phyloP scores from a whole-genome alignment of 352 stramenopile species.

The Globisporangium paddicum region DNA sequence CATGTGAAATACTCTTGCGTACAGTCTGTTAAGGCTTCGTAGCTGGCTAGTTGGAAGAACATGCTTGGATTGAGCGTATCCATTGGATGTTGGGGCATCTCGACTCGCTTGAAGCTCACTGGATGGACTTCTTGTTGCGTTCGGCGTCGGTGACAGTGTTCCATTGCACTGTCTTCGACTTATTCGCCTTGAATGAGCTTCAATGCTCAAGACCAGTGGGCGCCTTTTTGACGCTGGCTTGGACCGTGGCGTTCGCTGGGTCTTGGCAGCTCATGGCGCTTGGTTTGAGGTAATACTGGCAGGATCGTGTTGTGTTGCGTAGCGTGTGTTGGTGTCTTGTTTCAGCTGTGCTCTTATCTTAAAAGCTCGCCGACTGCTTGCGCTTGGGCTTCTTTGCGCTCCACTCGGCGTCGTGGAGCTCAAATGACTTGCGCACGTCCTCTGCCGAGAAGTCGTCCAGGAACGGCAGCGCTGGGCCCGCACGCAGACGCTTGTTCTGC shows the following conservation, averaged over 20 bases:
- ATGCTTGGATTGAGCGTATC: neutral
- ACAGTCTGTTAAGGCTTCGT: neutral
- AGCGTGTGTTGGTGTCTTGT: neutral
- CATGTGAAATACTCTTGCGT: neutral
- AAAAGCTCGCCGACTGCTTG: slow-evolving; percentile 19
- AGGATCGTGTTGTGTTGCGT: neutral
- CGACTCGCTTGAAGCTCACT: neutral
- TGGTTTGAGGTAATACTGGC: neutral
- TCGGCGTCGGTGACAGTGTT: slow-evolving; percentile 5
- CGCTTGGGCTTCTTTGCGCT: slow-evolving; percentile 23
- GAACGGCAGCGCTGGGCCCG: slow-evolving; percentile 23
- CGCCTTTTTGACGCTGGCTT: no score
- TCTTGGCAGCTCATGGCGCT: neutral
- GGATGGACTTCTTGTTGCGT: neutral
- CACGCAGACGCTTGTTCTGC: slow-evolving; percentile 16
- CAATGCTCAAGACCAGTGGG: no score
- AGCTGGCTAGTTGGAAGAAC: neutral
- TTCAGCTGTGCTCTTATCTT: neutral
- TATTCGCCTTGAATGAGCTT: neutral
- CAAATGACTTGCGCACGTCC: slow-evolving; percentile 16
- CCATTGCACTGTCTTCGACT: neutral
- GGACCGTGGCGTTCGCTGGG: neutral
- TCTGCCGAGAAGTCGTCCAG: slow-evolving; percentile 24
- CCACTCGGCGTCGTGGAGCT: slow-evolving; percentile 9
- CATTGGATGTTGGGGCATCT: neutral